Conservation (phyloP, 2,329 filamentous ascomycete genomes). For the Mycosphaerella sp. region DNA sequence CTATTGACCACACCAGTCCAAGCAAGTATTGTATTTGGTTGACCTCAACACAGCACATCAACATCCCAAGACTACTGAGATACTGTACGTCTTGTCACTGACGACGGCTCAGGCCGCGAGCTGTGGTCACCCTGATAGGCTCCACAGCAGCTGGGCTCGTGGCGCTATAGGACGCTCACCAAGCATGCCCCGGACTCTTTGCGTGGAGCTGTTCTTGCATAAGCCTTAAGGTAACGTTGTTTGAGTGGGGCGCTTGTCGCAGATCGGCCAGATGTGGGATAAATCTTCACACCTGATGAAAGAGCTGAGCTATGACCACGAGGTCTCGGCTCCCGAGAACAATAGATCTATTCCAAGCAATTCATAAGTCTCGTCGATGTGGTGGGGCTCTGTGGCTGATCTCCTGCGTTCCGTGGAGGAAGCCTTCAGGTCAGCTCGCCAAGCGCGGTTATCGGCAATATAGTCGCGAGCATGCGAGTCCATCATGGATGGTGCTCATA, state of each 20-base stretch:
- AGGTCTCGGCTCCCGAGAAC: not conserved
- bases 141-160: too few relatives aligned
- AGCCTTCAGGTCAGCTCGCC: not conserved
- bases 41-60: too few relatives aligned
- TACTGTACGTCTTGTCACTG: too few relatives aligned
- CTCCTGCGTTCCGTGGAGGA: not conserved
- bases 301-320: not conserved
- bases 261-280: not conserved
- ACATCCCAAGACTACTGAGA: too few relatives aligned
- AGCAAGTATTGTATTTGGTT: too few relatives aligned
- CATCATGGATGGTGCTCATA: not conserved
- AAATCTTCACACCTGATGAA: not conserved
- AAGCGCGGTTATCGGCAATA: not conserved
- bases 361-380: not conserved
- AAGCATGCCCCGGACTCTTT: too few relatives aligned
- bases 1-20: too few relatives aligned
- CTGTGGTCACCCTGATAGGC: too few relatives aligned
- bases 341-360: not conserved
- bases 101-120: too few relatives aligned
- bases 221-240: not conserved
- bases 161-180: too few relatives aligned
- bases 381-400: slow-evolving; percentile 3
- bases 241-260: not conserved
- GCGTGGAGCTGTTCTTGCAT: too few relatives aligned
- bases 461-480: not conserved